Evolutionary conservation across 805 yeast genomes (phyloP), one percentile per base, ranked within the genome.

Genomic region (Barnettozyma siamensis): DNA sequence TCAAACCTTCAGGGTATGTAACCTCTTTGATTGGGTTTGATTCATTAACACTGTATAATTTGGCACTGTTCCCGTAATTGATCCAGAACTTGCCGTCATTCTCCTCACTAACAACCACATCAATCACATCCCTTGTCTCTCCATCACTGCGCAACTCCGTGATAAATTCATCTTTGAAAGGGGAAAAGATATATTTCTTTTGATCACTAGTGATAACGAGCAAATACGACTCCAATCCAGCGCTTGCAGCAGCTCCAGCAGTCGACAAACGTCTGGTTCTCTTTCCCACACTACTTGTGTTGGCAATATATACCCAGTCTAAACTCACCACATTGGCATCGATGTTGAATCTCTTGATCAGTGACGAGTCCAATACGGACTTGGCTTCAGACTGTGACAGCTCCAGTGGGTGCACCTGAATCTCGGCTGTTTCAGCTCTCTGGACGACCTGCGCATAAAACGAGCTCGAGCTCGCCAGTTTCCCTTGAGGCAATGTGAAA

Each of bases 31-130:
- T 9, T n/a, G 9, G 13, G 16, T 24, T 26, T 7, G 49, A 47
- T 10, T 37, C 43, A 37, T 44, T 42, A n/a, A 57, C 32, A 13
- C 49, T 45, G 28, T 24, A 47, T 37, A 47, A 45, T 18, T 42
- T 20, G 40, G 50, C 30, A 51, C 53, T 42, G 33, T 53, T 11
- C 9, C 21, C 20, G 9, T 16, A 18, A 24, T 17, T 24, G 7
- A 31, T 16, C 31, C 35, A 29, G 12, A n/a, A 30, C 13, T 19
- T 8, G 15, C 38, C 38, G 11, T 28, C 10, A 8, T 28, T 19
- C 10, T n/a, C n/a, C 5, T 13, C 9, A 7, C 15, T 8, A 4
- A 28, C 17, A 11, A 17, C 7, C 3, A 37, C 17, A 3, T 18
- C 18, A 5, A 31, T 13, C 5, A 31, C 18, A 12, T 17, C 10